A percentile compares a stretch with the other conserved stretches of the same genome.
phyloP scores from a whole-genome alignment of 495 filamentous ascomycete species.

The Xylaria sp. region DNA sequence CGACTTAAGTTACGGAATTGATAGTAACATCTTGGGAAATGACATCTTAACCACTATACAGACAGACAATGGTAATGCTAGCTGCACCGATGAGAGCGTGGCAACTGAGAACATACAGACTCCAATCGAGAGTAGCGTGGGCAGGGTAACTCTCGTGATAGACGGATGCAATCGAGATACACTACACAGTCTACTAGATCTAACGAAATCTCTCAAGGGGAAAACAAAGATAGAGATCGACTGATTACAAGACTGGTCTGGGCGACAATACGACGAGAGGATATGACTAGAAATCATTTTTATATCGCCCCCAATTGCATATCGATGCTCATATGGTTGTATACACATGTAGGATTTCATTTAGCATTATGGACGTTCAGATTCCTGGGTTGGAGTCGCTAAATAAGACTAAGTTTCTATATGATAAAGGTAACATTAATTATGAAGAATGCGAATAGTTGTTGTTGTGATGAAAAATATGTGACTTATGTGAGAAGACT shows the following conservation, averaged over 20 bases:
- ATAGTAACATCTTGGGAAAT: background rate
- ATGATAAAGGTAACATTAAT: too few relatives aligned
- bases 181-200: conserved; percentile 20
- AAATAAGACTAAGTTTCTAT: too few relatives aligned
- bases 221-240: conserved; percentile 28
- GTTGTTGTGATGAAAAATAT: too few relatives aligned
- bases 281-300: too few relatives aligned
- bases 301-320: too few relatives aligned
- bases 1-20: background rate
- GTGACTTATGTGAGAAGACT: too few relatives aligned
- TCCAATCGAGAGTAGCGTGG: conserved; percentile 6
- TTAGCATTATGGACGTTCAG: too few relatives aligned
- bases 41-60: background rate
- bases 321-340: too few relatives aligned
- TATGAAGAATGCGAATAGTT: too few relatives aligned
- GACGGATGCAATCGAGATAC: conserved; percentile 27
- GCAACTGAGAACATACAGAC: background rate
- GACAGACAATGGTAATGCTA: background rate
- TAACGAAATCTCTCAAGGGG: conserved; percentile 17
- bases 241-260: background rate
- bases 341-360: too few relatives aligned
- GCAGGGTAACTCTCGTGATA: conserved; percentile 26
- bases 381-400: too few relatives aligned
- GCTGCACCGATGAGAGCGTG: background rate
- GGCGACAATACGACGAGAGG: background rate